A percentile compares a stretch with the other conserved stretches of the same genome.
phyloP scores from a whole-genome alignment of 805 yeast genomes.

The Kazachstania martiniae region DNA sequence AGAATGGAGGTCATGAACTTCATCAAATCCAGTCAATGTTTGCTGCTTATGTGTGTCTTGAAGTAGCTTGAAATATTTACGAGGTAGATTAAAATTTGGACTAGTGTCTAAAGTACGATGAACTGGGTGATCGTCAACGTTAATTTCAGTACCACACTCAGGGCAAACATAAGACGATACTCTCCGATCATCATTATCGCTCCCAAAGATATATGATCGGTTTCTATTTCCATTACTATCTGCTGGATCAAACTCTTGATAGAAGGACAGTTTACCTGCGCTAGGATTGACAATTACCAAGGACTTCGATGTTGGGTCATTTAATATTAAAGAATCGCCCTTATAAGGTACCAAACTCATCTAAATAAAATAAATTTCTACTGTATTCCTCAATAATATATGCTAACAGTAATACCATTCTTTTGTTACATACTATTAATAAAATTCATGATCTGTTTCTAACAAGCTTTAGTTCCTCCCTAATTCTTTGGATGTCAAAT shows the following conservation, averaged over 20 bases:
- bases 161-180: constrained; percentile 23
- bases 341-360: constrained; percentile 23
- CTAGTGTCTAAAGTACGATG: neutral
- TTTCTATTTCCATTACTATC: neutral
- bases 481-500: neutral
- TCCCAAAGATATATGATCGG: neutral
- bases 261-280: constrained; percentile 18
- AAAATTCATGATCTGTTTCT: too few species aligned
- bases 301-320: constrained; percentile 23
- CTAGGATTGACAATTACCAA: constrained; percentile 21
- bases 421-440: neutral
- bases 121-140: constrained; percentile 1
- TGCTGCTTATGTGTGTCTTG: constrained; percentile 9
- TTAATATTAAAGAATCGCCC: constrained; percentile 18
- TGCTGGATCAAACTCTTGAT: constrained; percentile 8
- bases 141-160: constrained; percentile 22
- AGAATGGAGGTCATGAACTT: neutral
- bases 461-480: neutral
- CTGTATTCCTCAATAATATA: neutral
- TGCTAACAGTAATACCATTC: neutral
- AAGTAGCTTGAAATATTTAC: constrained; percentile 13
- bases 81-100: constrained; percentile 9
- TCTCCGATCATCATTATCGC: constrained; percentile 5
- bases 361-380: too few species aligned
- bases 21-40: neutral